These are phyloP conservation scores for Prototheca stagnorum DNA, from an alignment of 163 green algal species.

Conservation along the genomic window DNA sequence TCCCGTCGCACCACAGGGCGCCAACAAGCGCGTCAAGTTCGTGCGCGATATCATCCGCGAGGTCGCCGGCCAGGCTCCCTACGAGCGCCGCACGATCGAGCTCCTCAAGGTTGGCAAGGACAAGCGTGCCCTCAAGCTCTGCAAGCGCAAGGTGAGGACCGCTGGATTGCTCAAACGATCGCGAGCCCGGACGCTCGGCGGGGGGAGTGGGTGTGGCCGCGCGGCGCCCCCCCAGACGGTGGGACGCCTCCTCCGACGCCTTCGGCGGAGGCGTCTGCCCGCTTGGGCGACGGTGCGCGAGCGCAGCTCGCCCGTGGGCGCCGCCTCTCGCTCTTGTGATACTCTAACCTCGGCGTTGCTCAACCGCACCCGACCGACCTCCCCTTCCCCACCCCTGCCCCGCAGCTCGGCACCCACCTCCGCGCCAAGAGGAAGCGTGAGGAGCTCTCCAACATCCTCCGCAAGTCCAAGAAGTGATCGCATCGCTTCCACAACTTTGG, in stretches of 20 bases:
- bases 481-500: too few species aligned
- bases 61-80: conserved; percentile 86
- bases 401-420: conserved; percentile 85
- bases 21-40: conserved; percentile 77
- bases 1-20: conserved; percentile 39
- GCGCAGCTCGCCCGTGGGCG: not conserved
- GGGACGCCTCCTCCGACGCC: conserved; percentile 3
- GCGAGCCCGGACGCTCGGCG: not conserved
- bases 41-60: conserved; percentile 83
- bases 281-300: not conserved
- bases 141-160: conserved; percentile 77
- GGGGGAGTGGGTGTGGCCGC: not conserved
- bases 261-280: not conserved
- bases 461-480: conserved; percentile 67
- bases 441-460: conserved; percentile 72
- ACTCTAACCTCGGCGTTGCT: too few species aligned
- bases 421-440: conserved; percentile 92
- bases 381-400: not conserved
- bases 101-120: conserved; percentile 95
- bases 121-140: conserved; percentile 95
- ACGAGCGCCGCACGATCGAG: conserved; percentile 92
- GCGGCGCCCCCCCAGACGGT: not conserved
- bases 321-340: too few species aligned
- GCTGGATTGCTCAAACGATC: too few species aligned
- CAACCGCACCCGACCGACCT: not conserved